Evolutionary conservation across 164 flowering plant species (phyloP).

Genomic region (Warburgia ugandensis): DNA sequence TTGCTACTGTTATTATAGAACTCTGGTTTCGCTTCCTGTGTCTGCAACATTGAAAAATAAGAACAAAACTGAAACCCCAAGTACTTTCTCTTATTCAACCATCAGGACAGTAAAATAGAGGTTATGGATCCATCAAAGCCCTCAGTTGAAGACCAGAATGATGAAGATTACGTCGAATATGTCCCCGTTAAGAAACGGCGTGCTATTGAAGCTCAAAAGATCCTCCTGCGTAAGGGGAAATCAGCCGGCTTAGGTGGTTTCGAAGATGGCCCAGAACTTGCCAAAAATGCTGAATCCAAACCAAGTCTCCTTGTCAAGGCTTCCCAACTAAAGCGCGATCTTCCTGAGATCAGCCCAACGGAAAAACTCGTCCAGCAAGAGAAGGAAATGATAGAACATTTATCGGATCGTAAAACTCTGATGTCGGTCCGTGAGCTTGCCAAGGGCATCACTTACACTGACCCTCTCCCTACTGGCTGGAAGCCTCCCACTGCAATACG

Average conservation of each 20-base stretch:
- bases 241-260: slow-evolving; percentile 1
- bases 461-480: slow-evolving; percentile 84
- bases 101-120: too few species aligned
- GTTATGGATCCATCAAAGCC: too few species aligned
- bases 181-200: slow-evolving; percentile 77
- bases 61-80: too few species aligned
- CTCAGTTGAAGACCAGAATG: too few species aligned
- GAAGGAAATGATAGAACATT: slow-evolving; percentile 87
- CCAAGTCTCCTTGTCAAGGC: slow-evolving; percentile 86
- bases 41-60: too few species aligned
- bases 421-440: slow-evolving; percentile 92
- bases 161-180: slow-evolving; percentile 67
- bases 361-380: slow-evolving; percentile 77
- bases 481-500: slow-evolving; percentile 69
- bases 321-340: slow-evolving; percentile 70
- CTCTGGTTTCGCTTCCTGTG: too few species aligned
- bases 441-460: slow-evolving; percentile 79
- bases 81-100: too few species aligned
- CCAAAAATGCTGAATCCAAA: slow-evolving; percentile 51
- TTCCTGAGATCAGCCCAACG: slow-evolving; percentile 62
- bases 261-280: slow-evolving; percentile 45
- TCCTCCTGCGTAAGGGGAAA: slow-evolving; percentile 58
- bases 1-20: too few species aligned
- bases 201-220: slow-evolving; percentile 65
- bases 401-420: slow-evolving; percentile 68